These are phyloP conservation scores for Danielia oregonensis DNA, from an alignment of 805 yeast species.

Conservation along the genomic window DNA sequence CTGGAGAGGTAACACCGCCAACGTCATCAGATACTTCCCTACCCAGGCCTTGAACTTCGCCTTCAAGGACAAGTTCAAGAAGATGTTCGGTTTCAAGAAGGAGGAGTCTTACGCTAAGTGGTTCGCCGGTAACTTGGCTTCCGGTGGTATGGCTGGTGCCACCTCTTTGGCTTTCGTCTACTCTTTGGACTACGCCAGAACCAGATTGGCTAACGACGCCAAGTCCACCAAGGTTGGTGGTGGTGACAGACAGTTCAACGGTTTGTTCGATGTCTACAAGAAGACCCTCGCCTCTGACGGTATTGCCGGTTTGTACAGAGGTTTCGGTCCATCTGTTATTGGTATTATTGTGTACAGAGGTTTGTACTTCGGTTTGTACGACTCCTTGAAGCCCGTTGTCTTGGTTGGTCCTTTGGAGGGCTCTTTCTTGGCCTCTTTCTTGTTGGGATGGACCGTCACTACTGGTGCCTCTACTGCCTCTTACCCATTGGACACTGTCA, in stretches of 20 bases:
- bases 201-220: conserved; percentile 98
- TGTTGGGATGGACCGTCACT: conserved; percentile 96
- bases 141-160: conserved; percentile 99
- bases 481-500: conserved; percentile 97
- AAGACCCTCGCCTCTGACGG: conserved; percentile 95
- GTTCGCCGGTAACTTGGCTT: conserved; percentile 98
- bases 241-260: conserved; percentile 96
- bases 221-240: conserved; percentile 73
- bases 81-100: conserved; percentile 95
- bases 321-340: conserved; percentile 97
- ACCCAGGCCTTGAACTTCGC: conserved; percentile 98
- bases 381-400: conserved; percentile 92
- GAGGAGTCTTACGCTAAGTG: conserved; percentile 88
- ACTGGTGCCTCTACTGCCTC: conserved; percentile 98
- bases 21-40: conserved; percentile 98
- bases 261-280: conserved; percentile 93
- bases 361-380: conserved; percentile 96
- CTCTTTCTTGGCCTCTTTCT: conserved; percentile 91
- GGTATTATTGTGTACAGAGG: conserved; percentile 99
- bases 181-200: conserved; percentile 98
- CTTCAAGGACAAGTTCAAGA: conserved; percentile 96
- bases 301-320: conserved; percentile 98
- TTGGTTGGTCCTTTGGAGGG: conserved; percentile 94
- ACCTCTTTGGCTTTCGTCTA: conserved; percentile 87
- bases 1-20: conserved; percentile 99